Conservation (phyloP, 768 basidiomycete genomes). For the Mycena rosella region DNA sequence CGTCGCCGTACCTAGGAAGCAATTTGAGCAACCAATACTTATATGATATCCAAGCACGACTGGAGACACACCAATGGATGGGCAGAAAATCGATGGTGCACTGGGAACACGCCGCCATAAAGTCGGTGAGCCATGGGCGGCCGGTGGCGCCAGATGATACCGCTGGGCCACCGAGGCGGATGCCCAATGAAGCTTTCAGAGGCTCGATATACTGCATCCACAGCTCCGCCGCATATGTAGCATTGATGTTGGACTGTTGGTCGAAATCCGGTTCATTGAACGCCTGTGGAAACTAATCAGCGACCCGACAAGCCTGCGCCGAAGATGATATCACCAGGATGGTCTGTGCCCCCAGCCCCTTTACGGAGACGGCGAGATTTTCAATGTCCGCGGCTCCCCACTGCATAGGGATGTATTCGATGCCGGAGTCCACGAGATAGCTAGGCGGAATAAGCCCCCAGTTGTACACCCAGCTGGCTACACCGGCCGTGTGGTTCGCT, state of each 20-base stretch:
- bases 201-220: constrained; percentile 74
- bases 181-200: constrained; percentile 59
- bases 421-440: constrained; percentile 56
- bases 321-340: constrained; percentile 57
- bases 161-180: constrained; percentile 70
- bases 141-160: constrained; percentile 66
- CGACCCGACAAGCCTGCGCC: too few species aligned
- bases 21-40: constrained; percentile 42
- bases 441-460: constrained; percentile 63
- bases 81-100: constrained; percentile 66
- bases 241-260: constrained; percentile 60
- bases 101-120: constrained; percentile 63
- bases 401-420: constrained; percentile 67
- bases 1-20: constrained; percentile 66
- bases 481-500: constrained; percentile 59
- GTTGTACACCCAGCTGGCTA: constrained; percentile 65
- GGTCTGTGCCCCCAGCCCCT: constrained; percentile 60
- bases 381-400: constrained; percentile 60
- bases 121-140: constrained; percentile 66
- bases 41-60: constrained; percentile 45
- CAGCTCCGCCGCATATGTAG: constrained; percentile 60
- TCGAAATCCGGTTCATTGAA: constrained; percentile 69
- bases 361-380: constrained; percentile 52
- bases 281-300: constrained; percentile 53
- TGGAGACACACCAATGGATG: constrained; percentile 56